phyloP scores from a whole-genome alignment of 345 rosid species.

The Sisymbrium irio region DNA sequence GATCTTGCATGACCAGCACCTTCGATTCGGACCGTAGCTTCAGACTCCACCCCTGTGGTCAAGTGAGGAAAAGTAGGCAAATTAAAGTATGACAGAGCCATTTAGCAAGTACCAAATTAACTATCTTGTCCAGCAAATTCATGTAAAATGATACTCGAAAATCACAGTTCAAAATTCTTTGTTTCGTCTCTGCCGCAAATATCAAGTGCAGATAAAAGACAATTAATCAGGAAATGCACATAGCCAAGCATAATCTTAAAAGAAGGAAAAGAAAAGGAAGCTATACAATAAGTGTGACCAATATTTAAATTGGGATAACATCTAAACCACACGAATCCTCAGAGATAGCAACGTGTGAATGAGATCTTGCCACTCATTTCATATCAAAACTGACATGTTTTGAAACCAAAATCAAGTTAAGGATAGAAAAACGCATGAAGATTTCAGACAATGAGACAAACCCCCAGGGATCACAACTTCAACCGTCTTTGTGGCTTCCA shows the following conservation, averaged over 20 bases:
- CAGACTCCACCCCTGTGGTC: conserved; percentile 73
- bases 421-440: conserved; percentile 8
- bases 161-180: conserved; percentile 12
- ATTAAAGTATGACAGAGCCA: conserved; percentile 2
- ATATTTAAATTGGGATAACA: neutral
- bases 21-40: conserved; percentile 67
- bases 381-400: conserved; percentile 18
- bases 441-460: conserved; percentile 41
- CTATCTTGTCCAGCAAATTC: conserved; percentile 2
- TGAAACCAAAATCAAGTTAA: conserved; percentile 1
- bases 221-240: neutral
- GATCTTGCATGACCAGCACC: conserved; percentile 72
- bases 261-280: neutral
- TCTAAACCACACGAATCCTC: conserved; percentile 6
- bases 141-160: conserved; percentile 6
- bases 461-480: conserved; percentile 77
- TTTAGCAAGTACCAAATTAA: neutral
- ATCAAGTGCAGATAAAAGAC: neutral
- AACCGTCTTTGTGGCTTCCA: conserved; percentile 70
- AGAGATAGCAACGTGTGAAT: conserved; percentile 1
- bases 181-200: neutral
- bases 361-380: conserved; percentile 1
- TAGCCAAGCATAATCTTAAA: neutral
- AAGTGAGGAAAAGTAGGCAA: conserved; percentile 24
- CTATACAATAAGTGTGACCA: neutral